These are phyloP conservation scores for Scedosporium apiospermum DNA, from an alignment of 2,329 filamentous ascomycete species.

Conservation along the genomic window DNA sequence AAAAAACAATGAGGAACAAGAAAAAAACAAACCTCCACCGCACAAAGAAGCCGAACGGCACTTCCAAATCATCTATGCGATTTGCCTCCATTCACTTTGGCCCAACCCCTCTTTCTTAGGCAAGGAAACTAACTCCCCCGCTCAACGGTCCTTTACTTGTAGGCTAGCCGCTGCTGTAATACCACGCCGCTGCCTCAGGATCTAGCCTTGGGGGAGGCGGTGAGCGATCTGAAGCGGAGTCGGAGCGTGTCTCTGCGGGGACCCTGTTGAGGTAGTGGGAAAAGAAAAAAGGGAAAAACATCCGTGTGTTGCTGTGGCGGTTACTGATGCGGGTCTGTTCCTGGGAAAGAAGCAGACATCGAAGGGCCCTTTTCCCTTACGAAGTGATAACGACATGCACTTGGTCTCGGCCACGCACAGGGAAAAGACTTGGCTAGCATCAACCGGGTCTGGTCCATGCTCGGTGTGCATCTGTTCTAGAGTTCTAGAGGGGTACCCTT, in stretches of 20 bases:
- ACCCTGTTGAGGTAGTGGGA: not conserved
- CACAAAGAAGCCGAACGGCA: too few relatives aligned
- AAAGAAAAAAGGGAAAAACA: too few relatives aligned
- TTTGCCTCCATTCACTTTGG: not conserved
- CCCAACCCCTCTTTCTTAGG: too few relatives aligned
- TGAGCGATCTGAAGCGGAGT: not conserved
- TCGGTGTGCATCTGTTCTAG: not conserved
- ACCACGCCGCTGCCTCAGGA: not conserved
- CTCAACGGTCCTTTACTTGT: not conserved
- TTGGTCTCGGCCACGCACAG: not conserved
- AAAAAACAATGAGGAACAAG: not conserved
- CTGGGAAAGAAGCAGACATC: not conserved
- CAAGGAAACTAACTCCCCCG: not conserved
- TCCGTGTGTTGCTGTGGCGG: not conserved
- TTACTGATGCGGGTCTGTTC: not conserved
- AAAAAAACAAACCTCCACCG: not conserved
- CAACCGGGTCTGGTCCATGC: not conserved
- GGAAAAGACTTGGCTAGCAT: not conserved
- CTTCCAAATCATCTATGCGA: not conserved
- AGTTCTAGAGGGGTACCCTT: too few relatives aligned
- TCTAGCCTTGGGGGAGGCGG: not conserved
- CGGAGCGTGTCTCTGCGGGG: not conserved
- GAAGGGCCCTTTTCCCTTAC: not conserved
- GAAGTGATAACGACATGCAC: not conserved
- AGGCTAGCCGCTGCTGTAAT: constrained; percentile 1